Evolutionary conservation across 2,329 filamentous ascomycete genomes (phyloP).

Genomic region (Monilinia vaccinii-corymbosi): DNA sequence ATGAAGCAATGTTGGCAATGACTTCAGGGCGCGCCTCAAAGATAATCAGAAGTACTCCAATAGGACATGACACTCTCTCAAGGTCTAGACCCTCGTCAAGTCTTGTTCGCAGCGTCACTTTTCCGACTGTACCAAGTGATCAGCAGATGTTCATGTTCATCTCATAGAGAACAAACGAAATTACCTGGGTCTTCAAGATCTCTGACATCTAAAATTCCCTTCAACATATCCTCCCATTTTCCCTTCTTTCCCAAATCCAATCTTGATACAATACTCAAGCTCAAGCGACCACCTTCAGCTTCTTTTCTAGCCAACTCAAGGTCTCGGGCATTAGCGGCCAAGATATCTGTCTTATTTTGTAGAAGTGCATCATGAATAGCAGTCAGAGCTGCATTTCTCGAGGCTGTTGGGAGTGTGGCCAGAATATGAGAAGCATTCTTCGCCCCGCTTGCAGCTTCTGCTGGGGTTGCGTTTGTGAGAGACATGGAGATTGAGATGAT

Average conservation of each 20-base stretch:
- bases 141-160: constrained; percentile 8
- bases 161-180: background rate
- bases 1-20: constrained; percentile 92
- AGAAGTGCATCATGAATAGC: constrained; percentile 72
- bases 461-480: constrained; percentile 73
- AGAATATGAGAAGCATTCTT: constrained; percentile 75
- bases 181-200: constrained; percentile 76
- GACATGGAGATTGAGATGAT: constrained; percentile 55
- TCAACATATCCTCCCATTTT: constrained; percentile 97
- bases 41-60: constrained; percentile 95
- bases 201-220: constrained; percentile 84
- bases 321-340: constrained; percentile 80
- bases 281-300: constrained; percentile 66
- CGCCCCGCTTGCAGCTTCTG: constrained; percentile 67
- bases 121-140: constrained; percentile 53
- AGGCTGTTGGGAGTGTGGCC: constrained; percentile 64
- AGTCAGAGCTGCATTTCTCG: constrained; percentile 77
- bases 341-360: constrained; percentile 61
- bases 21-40: constrained; percentile 97
- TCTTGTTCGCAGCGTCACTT: constrained; percentile 71
- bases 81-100: constrained; percentile 80
- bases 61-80: constrained; percentile 85
- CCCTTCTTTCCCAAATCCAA: constrained; percentile 78
- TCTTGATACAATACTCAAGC: constrained; percentile 74
- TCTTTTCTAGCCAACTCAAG: constrained; percentile 65